Base-by-base conservation (phyloP, 2,329 filamentous ascomycete species). In the Fusarium beomiforme region DNA sequence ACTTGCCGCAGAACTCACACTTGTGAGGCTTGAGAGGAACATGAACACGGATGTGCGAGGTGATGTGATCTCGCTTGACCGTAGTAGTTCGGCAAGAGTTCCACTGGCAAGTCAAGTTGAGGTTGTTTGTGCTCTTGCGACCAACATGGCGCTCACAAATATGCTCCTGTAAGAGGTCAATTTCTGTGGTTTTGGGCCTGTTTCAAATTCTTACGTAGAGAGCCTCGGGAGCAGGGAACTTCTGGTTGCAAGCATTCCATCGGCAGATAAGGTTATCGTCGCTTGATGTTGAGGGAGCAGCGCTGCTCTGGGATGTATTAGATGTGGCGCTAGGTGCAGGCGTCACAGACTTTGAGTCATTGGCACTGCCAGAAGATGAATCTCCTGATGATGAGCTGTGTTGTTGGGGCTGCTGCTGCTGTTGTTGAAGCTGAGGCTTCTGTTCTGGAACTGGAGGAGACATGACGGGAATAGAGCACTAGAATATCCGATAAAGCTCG, bases 21-120 rank as follows among this genome's bases (percentile, higher is more conserved):
- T 98, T 98, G 86, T 99, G 96, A 74, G 96, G 96, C 88, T 99
- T 99, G 68, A 99, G 86, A 2, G 96, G 96, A n/a, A 99, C 95
- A 81, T 99, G 96, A 58, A 98, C 96, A 72, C 96, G 93, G 77
- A 99, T 98, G 83, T 99, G 96, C 54, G 96, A 98, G 54, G 96
- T 99, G 83, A 99, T 99, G 85, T 99, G 96, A 78, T 98, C 96
- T 78, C 96, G 94, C 88, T 99, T 98, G 81, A 98, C 95, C 4
- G 95, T 98, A 50, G 95, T 98, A 24, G 95, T 98, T 71, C 94
- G 91, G 85, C 96, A 99, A 72, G 92, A 92, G 76, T 95, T 96
- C 96, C 96, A 99, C 81, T 97, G 93, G 84, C 96, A 99, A 59
- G 94, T 98, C 80, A 99, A 84, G 83, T 96, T 98, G 78, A 99